Conservation (phyloP, 495 filamentous ascomycete genomes). For the Aspergillus indologenus region DNA sequence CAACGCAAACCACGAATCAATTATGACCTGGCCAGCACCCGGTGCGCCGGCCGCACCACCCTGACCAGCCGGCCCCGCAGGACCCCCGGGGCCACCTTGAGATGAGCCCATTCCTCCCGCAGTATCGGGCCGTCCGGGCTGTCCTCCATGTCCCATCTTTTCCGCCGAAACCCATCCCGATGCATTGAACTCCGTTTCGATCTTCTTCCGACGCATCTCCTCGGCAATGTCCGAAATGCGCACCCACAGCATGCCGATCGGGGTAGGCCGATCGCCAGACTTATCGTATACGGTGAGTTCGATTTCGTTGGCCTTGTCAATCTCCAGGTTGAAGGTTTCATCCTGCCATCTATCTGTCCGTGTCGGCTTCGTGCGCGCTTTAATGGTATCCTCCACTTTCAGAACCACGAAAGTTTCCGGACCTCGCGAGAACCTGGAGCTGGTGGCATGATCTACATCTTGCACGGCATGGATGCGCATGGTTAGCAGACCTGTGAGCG, state of each 20-base stretch:
- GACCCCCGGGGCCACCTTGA: constrained; percentile 23
- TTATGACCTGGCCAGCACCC: constrained; percentile 59
- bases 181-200: constrained; percentile 86
- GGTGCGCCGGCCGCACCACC: constrained; percentile 33
- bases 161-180: constrained; percentile 97
- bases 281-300: constrained; percentile 98
- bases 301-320: constrained; percentile 98
- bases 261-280: constrained; percentile 77
- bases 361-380: constrained; percentile 83
- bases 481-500: constrained; percentile 82
- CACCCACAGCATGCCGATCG: constrained; percentile 94
- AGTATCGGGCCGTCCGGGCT: constrained; percentile 36
- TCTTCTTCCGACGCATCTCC: constrained; percentile 95
- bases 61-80: constrained; percentile 21
- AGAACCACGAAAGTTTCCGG: constrained; percentile 94
- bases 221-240: constrained; percentile 96
- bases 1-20: constrained; percentile 95
- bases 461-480: constrained; percentile 84
- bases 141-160: constrained; percentile 66
- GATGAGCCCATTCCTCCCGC: constrained; percentile 42
- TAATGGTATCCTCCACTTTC: constrained; percentile 91
- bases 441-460: constrained; percentile 91
- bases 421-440: constrained; percentile 78
- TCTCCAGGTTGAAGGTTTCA: constrained; percentile 83
- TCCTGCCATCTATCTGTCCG: constrained; percentile 87